Evolutionary conservation across 257 asterid genomes (phyloP), one percentile per base, ranked within the genome.

Genomic region (Hygrophila difformis): DNA sequence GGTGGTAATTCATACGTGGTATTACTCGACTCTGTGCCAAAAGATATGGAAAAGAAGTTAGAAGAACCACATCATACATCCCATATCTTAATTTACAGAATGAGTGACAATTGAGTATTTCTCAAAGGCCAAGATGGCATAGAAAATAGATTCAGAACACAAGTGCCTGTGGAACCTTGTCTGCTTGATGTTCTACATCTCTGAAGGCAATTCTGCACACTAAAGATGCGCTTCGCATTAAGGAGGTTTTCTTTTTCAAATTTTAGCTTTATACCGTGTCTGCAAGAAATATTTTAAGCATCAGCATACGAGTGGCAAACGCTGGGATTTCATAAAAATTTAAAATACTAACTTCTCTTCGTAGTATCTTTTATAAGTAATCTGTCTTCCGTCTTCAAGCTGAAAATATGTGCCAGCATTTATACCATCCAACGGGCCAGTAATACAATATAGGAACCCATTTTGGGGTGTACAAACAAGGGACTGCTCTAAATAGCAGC

Each of bases 381-480:
- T 5, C 8, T 26, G 18, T 22, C 38, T 60, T 61, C 74, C 84
- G 23, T 53, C 56, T 50, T 49, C 53, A 16, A 56, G 54, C 48
- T 52, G 18, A 49, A 86, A 64, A 58, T 44, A 24, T 5, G 93
- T 60, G 59, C 61, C 63, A 20, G 81, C 77, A 43, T 67, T 41
- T 44, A 62, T 29, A 23, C n/a, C n/a, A n/a, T n/a, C n/a, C n/a
- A n/a, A n/a, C n/a, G n/a, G n/a, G n/a, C n/a, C n/a, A n/a, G n/a
- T 26, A 12, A 71, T 47, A 60, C 78, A 64, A 62, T 86, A 79
- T 35, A 73, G 11, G 22, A 11, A 7, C 31, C 63, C 71, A 34
- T 73, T 86, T 46, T 82, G 89, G 21, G 94, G 87, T 1, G 96
- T 82, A 23, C n/a, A n/a, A n/a, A n/a, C n/a, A n/a, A n/a, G n/a